Conservation (phyloP, 495 filamentous ascomycete species). For the Aspergillus ellipticus region DNA sequence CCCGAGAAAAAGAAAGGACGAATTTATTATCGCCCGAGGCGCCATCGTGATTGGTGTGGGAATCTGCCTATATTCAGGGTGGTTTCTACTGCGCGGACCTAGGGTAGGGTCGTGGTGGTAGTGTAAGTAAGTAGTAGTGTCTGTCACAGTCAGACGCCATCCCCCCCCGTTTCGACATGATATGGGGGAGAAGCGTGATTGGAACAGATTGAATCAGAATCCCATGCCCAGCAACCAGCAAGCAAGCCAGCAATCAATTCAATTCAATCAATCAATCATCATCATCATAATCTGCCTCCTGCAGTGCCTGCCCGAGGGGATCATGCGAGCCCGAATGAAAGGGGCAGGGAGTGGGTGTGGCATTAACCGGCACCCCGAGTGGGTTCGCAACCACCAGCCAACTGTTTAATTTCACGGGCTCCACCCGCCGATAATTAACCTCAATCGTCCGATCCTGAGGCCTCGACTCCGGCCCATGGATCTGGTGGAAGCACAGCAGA, state of each 20-base stretch:
- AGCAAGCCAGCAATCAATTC: too few species aligned
- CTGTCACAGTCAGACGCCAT: too few species aligned
- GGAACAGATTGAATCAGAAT: neutral
- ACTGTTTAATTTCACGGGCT: slow-evolving; percentile 4
- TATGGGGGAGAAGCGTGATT: neutral
- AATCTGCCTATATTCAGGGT: too few species aligned
- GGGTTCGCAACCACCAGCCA: neutral
- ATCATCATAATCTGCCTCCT: neutral
- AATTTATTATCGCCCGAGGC: neutral
- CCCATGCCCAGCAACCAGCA: neutral
- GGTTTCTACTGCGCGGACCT: too few species aligned
- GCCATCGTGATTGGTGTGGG: neutral
- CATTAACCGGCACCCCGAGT: slow-evolving; percentile 6
- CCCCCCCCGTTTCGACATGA: neutral
- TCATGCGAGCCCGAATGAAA: neutral
- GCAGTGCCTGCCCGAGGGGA: neutral
- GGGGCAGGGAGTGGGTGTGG: slow-evolving; percentile 3
- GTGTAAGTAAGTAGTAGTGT: too few species aligned
- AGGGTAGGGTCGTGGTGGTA: too few species aligned
- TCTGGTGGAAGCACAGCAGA: too few species aligned
- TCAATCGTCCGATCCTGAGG: neutral
- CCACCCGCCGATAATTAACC: neutral
- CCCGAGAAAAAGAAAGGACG: neutral
- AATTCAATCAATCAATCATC: neutral
- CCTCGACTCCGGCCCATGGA: neutral